Conservation (phyloP, 805 yeast genomes). For the Isabelozyma rhagii region DNA sequence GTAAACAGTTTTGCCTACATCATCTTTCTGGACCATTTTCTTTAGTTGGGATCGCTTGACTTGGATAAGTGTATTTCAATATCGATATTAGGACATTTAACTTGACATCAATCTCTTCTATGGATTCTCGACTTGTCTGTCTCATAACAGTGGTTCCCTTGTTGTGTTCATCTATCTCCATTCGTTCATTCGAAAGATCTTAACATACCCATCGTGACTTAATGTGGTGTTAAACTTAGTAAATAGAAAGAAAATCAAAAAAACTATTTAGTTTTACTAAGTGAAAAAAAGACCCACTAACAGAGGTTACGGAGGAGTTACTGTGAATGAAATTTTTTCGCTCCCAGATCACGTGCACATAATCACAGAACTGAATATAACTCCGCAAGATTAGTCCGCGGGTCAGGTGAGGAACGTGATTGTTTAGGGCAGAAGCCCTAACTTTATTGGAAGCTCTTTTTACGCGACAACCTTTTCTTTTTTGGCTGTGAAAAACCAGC, state of each 20-base stretch:
- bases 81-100: too few species aligned
- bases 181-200: neutral
- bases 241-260: neutral
- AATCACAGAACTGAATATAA: neutral
- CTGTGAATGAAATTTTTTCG: neutral
- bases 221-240: conserved; percentile 1
- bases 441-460: too few species aligned
- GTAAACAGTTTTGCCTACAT: too few species aligned
- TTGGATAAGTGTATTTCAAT: too few species aligned
- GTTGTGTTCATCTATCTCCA: neutral
- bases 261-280: neutral
- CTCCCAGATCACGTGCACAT: neutral
- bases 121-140: neutral
- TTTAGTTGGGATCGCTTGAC: too few species aligned
- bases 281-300: neutral
- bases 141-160: too few species aligned
- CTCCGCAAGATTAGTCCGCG: neutral
- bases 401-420: neutral
- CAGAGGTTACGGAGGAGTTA: neutral
- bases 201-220: conserved; percentile 24
- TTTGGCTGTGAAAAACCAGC: neutral
- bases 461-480: too few species aligned
- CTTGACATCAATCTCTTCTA: too few species aligned
- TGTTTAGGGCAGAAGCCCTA: neutral
- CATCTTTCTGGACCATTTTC: too few species aligned